Base-by-base conservation (phyloP, 2,329 filamentous ascomycete genomes). In the Xylariaceae sp. region DNA sequence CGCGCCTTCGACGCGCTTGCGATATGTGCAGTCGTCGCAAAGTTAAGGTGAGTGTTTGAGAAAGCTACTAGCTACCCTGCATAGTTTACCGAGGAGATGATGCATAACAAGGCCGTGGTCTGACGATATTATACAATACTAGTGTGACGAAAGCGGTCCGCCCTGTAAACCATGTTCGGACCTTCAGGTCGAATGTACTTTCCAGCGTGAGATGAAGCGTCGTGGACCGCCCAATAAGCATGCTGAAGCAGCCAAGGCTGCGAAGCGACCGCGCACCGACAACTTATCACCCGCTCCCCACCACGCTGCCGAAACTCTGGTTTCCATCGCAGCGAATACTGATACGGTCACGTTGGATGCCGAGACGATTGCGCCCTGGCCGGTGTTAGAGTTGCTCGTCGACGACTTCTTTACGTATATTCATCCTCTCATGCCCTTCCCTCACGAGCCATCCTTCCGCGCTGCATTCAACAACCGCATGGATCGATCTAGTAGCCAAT, bases 381-480 rank as follows among this genome's bases (percentile, higher is more conserved):
- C 84, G 7, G 84, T 88, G 10, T 75, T 93, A 50, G 81, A 88
- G 65, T 79, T 88, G 2, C 78, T 92, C 16, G 83, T 93, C 54
- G 88, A 92, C 70, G 89, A 93, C 74, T 93, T 90, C 79, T 93
- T 92, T 74, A 91, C 87, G 18, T 91, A 91, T 70, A 88, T 92
- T 50, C 88, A 92, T 65, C 89, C 89, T 1, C 79, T 93, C 7
- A 84, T 84, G 55, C 89, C 89, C 0, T 92, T 93, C 54, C 89
- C 89, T 0, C 89, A 93, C 71, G 88, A 92, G 68, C 88, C 89
- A 0, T 89, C 88, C 3, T 92, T 93, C 70, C 82, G 89, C 20
- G 81, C 85, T 59, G 85, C 85, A 1, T 89, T 91, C 70, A 79
- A 80, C 7, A 81, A 81, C 52, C 80, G 89, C 32, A 84, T 89